A percentile compares a stretch with the other conserved stretches of the same genome.
These are phyloP conservation scores for Populus pruinosa DNA, from an alignment of 345 rosid species.

Conservation along the genomic window DNA sequence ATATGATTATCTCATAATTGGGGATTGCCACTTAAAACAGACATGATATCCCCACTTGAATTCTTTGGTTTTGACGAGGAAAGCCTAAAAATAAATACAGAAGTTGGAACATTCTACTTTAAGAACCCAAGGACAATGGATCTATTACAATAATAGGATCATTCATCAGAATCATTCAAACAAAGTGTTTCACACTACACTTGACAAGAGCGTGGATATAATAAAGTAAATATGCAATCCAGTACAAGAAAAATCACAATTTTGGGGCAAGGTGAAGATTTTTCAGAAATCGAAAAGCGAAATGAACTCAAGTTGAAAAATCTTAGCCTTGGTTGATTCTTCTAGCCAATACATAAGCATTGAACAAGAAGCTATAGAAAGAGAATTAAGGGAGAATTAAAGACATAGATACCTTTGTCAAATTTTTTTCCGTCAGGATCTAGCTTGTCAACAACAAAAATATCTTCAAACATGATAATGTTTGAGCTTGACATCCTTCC, in stretches of 20 bases:
- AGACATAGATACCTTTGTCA: background rate
- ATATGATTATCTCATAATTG: background rate
- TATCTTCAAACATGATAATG: background rate
- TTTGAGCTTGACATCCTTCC: background rate
- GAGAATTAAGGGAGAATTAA: background rate
- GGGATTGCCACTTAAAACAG: background rate
- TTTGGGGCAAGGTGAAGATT: background rate
- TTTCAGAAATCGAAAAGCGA: background rate
- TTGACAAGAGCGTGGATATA: background rate
- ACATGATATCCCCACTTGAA: background rate
- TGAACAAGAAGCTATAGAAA: background rate
- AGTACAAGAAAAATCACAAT: background rate
- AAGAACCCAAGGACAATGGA: background rate
- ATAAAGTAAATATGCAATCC: background rate
- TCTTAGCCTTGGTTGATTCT: background rate
- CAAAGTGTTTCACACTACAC: background rate
- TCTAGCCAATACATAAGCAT: background rate
- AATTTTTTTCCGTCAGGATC: background rate
- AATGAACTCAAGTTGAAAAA: background rate
- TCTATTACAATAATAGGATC: background rate
- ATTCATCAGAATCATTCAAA: background rate
- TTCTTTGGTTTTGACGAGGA: background rate
- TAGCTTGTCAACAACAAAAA: slow-evolving; percentile 1
- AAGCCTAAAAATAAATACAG: background rate
- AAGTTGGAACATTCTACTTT: background rate